Conservation (phyloP, 1,284 basidiomycete species). For the Tilletia walkeri region DNA sequence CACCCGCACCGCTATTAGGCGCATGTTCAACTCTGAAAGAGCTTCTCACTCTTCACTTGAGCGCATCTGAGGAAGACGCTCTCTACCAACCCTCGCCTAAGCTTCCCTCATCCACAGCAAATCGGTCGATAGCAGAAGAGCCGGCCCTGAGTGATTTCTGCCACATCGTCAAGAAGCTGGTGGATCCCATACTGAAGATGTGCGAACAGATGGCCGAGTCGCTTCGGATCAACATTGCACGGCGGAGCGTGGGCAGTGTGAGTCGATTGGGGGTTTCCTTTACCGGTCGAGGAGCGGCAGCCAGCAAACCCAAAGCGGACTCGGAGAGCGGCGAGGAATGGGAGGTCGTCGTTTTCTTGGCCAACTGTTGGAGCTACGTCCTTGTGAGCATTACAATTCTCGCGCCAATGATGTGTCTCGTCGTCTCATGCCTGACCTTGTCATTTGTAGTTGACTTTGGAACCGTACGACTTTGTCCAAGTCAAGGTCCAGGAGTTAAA, state of each 20-base stretch:
- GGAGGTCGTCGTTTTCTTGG: conserved; percentile 31
- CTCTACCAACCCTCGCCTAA: not conserved
- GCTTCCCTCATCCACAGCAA: not conserved
- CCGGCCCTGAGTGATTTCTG: conserved; percentile 27
- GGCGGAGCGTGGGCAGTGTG: not conserved
- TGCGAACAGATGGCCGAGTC: conserved; percentile 27
- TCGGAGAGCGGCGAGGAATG: conserved; percentile 26
- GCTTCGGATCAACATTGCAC: not conserved
- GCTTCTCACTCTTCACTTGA: conserved; percentile 34
- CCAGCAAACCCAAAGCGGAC: conserved; percentile 20
- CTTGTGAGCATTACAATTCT: conserved; percentile 13
- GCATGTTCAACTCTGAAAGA: conserved; percentile 37
- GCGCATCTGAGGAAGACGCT: conserved; percentile 30
- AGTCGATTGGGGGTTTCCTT: not conserved
- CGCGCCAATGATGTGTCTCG: too few species aligned
- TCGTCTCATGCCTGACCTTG: not conserved
- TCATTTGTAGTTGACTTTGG: conserved; percentile 18
- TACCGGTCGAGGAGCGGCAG: not conserved
- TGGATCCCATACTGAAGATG: conserved; percentile 36
- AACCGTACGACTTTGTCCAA: conserved; percentile 23
- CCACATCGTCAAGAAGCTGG: conserved; percentile 32
- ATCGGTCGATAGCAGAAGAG: not conserved
- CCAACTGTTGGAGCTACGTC: conserved; percentile 37
- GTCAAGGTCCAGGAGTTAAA: not conserved
- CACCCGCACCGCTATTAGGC: conserved; percentile 34